These are phyloP conservation scores for Fennellomyces sp. DNA, from an alignment of 371 early-diverging fungal genomes.

Conservation along the genomic window DNA sequence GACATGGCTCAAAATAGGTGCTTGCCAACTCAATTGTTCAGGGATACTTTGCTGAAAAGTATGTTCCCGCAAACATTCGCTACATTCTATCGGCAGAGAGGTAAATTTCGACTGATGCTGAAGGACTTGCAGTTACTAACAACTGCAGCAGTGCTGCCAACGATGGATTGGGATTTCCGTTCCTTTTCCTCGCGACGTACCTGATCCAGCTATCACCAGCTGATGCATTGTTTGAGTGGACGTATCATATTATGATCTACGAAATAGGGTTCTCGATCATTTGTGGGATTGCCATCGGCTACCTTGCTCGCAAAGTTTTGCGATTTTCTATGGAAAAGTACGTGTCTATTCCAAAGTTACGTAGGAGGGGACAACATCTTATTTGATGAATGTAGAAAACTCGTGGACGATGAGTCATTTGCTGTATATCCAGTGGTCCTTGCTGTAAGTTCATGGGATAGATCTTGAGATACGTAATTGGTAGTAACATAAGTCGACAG, in stretches of 20 bases:
- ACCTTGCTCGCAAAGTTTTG: constrained; percentile 66
- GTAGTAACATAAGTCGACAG: constrained; percentile 11
- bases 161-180: constrained; percentile 86
- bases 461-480: neutral
- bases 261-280: constrained; percentile 72
- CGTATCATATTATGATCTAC: constrained; percentile 70
- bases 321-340: constrained; percentile 66
- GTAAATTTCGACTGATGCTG: constrained; percentile 22
- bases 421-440: constrained; percentile 85
- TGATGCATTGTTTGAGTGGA: constrained; percentile 72
- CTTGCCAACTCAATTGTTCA: constrained; percentile 92
- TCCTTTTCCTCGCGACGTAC: constrained; percentile 78
- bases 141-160: constrained; percentile 64
- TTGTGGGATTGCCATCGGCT: constrained; percentile 82
- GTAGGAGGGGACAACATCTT: neutral
- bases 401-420: constrained; percentile 91
- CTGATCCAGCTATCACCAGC: constrained; percentile 57
- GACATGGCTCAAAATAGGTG: constrained; percentile 44
- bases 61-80: constrained; percentile 83
- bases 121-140: neutral
- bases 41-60: constrained; percentile 91
- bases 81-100: constrained; percentile 85
- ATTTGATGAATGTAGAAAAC: constrained; percentile 27
- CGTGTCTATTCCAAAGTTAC: neutral
- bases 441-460: constrained; percentile 50